Evolutionary conservation across 2,329 filamentous ascomycete species (phyloP), one percentile per base, ranked within the genome.

Genomic region (Fusarium sterilihyphosum): DNA sequence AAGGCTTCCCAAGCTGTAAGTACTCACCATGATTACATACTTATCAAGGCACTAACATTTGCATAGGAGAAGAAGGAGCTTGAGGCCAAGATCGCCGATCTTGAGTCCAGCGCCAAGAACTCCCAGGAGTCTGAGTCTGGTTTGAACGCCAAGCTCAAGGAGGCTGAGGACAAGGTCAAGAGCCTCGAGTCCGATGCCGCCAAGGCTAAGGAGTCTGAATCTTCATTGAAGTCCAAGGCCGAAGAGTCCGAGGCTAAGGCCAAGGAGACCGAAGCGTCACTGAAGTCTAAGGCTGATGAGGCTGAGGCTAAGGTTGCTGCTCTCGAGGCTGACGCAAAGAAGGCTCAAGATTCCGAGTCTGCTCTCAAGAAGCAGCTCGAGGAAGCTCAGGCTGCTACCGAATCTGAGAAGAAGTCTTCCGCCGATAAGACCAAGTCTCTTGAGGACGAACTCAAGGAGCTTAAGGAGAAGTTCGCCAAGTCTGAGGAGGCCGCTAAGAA

Each of bases 1-100:
- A 77, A 81, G 59, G 68, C 78, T 37, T 77, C 78, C 4, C 73
- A 82, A 50, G 71, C 74, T 33, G 83, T 84, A 80, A 73, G 80
- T 61, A 44, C 38, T 26, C 31, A 29, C 29, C 26, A 47, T 43
- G 33, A 29, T 37, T 24, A 17, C 20, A 29, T 38, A 12, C 26
- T 4, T 11, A 9, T 8, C 18, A 22, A 31, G 12, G 35, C 43
- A 31, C 73, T 78, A 58, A 78, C 73, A 31, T 33, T n/a, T 38
- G 26, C 11, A 31, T 43, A 78, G 77, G 77, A 78, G 70, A 78
- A 78, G 67, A 57, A 76, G 58, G 71, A 73, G 26, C 72, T 74
- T 13, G 65, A 77, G 69, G 29, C 67, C 53, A 76, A 74, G 66
- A 65, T 74, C 35, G 37, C 61, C n/a, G 61, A 64, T 37, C 57